Evolutionary conservation across 2,329 filamentous ascomycete genomes (phyloP).

Genomic region (Xylariaceae sp.): DNA sequence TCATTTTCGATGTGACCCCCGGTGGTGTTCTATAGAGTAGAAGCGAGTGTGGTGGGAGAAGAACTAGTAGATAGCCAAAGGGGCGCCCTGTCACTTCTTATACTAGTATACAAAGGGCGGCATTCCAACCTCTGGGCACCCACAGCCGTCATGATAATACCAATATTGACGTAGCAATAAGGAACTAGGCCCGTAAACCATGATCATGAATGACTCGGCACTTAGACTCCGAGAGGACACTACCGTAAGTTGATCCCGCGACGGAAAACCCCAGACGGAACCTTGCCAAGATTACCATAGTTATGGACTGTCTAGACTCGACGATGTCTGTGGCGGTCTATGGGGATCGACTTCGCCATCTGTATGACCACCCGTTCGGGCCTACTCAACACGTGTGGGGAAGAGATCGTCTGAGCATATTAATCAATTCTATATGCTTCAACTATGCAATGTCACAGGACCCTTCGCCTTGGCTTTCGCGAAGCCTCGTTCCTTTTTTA

Average conservation of each 20-base stretch:
- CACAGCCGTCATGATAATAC: no score
- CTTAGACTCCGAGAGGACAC: slow-evolving; percentile 38
- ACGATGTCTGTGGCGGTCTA: slow-evolving; percentile 26
- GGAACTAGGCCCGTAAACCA: slow-evolving; percentile 40
- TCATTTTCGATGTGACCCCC: slow-evolving; percentile 39
- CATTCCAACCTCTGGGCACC: slow-evolving; percentile 2
- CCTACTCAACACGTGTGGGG: slow-evolving; percentile 33
- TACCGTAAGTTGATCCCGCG: slow-evolving; percentile 31
- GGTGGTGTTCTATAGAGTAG: slow-evolving; percentile 27
- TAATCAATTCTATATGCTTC: slow-evolving; percentile 35
- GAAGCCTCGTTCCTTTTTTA: slow-evolving; percentile 12
- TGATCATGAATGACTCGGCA: slow-evolving; percentile 39
- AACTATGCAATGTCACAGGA: slow-evolving; percentile 24
- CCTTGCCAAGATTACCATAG: slow-evolving; percentile 11
- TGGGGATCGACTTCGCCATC: slow-evolving; percentile 32
- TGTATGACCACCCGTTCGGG: slow-evolving; percentile 35
- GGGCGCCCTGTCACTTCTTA: slow-evolving; percentile 34
- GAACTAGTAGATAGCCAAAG: slow-evolving; percentile 20
- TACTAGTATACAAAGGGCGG: slow-evolving; percentile 23
- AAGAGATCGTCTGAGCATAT: slow-evolving; percentile 26
- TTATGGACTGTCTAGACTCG: slow-evolving; percentile 25
- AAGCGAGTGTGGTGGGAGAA: slow-evolving; percentile 33
- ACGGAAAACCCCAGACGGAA: slow-evolving; percentile 32
- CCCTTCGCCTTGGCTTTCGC: slow-evolving; percentile 21
- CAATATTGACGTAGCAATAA: slow-evolving; percentile 34